Percentiles rank a stretch among this genome's conserved stretches.
These are phyloP conservation scores for Aspergillus ibericus DNA, from an alignment of 2,329 filamentous ascomycete genomes.

Conservation along the genomic window DNA sequence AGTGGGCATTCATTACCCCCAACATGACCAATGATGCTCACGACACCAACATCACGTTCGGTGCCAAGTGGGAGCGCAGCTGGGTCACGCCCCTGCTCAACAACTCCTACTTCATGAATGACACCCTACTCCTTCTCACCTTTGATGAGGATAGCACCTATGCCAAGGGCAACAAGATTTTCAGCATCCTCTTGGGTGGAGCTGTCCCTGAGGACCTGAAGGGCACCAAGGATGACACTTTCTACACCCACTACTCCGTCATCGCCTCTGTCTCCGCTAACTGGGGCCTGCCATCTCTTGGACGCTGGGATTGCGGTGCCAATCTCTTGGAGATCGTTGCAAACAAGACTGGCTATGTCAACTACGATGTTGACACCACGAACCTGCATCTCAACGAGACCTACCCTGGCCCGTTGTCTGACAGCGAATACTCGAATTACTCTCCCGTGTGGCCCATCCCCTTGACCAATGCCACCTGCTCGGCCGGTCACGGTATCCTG, in stretches of 20 bases:
- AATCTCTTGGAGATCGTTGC: constrained; percentile 67
- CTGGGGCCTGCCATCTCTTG: constrained; percentile 68
- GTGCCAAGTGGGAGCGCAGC: constrained; percentile 65
- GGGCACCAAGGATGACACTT: constrained; percentile 68
- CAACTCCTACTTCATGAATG: constrained; percentile 70
- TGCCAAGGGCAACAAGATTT: constrained; percentile 64
- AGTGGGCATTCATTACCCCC: constrained; percentile 60
- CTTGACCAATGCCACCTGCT: constrained; percentile 29
- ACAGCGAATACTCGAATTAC: constrained; percentile 27
- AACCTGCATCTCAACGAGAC: constrained; percentile 55
- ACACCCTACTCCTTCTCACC: constrained; percentile 72
- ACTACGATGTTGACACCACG: constrained; percentile 41
- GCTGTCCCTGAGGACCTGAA: constrained; percentile 65
- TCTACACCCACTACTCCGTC: constrained; percentile 72
- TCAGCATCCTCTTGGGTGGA: constrained; percentile 71
- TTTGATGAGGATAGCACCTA: constrained; percentile 80
- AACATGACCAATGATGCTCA: constrained; percentile 69
- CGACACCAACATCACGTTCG: constrained; percentile 68
- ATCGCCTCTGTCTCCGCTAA: constrained; percentile 68
- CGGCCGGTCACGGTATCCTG: constrained; percentile 37
- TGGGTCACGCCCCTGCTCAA: constrained; percentile 71
- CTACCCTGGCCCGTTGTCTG: constrained; percentile 51
- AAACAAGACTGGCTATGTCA: constrained; percentile 58
- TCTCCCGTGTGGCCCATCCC: constrained; percentile 32
- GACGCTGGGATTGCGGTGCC: constrained; percentile 70